Evolutionary conservation across 2,329 filamentous ascomycete genomes (phyloP), one percentile per base, ranked within the genome.

Genomic region (Orbilia oligospora): DNA sequence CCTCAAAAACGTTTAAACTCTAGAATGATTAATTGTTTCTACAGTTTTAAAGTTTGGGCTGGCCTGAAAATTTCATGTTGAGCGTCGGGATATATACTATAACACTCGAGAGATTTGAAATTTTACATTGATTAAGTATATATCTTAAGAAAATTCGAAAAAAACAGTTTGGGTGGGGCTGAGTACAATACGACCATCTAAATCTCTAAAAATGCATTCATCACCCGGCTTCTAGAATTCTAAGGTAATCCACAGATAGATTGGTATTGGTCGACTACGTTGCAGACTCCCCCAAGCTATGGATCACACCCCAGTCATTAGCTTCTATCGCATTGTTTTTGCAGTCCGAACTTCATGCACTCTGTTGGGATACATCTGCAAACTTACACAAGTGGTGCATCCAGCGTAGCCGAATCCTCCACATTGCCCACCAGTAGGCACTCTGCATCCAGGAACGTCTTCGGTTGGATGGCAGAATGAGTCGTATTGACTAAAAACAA

Each of bases 391-490:
- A 36, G 24, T 6, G 5, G 61, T 66, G 16, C 69, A 72, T 10
- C 69, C 69, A 2, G 61, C 66, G 12, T 41, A 72, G 5, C 69
- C 69, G 20, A 41, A 2, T 0, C 69, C 69, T 38, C 69, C 69
- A 10, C 69, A 72, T 41, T 72, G 36, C 5, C 16, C 20, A 12
- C 61, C 69, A 27, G 5, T 20, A 8, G 69, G 48, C 30, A 72
- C 49, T 24, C 27, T 27, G 48, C 69, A 72, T 3, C 69, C 58
- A 5, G 69, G 48, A 1, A 44, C 30, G 18, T 66, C 55, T 22
- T 30, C 51, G 5, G 55, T 30, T 27, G 58, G 69, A 5, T 72
- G 49, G 48, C 69, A 72, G 69, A 72, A 72, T 8, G 61, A 72
- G 58, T 64, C 69, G 16, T 61, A 72, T 6, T 56, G 38, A 30